A percentile compares a stretch with the other conserved stretches of the same genome.
Evolutionary conservation across 179 eudicot genomes (phyloP).

Genomic region (Silene coronaria): DNA sequence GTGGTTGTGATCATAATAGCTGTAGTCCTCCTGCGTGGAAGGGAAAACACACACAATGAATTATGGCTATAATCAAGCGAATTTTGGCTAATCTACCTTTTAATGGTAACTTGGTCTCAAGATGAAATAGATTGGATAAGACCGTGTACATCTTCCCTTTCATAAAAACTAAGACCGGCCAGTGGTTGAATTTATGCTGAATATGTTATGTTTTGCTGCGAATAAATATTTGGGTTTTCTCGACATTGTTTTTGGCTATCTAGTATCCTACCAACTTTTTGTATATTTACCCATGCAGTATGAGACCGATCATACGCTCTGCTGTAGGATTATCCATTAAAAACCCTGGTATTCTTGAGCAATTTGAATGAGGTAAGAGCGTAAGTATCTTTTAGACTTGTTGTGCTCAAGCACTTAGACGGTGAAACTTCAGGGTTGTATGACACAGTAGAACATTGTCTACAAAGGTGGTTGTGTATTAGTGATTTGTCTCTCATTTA

Average conservation of each 20-base stretch:
- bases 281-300: not conserved
- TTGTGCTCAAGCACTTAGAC: no score
- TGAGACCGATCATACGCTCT: not conserved
- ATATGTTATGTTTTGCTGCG: not conserved
- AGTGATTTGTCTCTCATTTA: no score
- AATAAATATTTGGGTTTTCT: not conserved
- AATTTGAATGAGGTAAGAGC: not conserved
- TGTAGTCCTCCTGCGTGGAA: no score
- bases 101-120: not conserved
- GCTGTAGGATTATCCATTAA: not conserved
- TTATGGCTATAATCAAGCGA: not conserved
- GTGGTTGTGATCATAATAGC: not conserved
- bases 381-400: not conserved
- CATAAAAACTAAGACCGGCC: not conserved
- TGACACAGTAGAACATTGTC: no score
- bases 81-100: not conserved
- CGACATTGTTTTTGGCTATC: not conserved
- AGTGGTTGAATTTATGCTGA: not conserved
- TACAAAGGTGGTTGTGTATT: no score
- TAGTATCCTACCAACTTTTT: not conserved
- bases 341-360: not conserved
- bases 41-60: not conserved
- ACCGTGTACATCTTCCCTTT: not conserved
- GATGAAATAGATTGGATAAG: not conserved
- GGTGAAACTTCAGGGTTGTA: no score